These are phyloP conservation scores for Penicillium parvum DNA, from an alignment of 495 filamentous ascomycete genomes.

Conservation along the genomic window DNA sequence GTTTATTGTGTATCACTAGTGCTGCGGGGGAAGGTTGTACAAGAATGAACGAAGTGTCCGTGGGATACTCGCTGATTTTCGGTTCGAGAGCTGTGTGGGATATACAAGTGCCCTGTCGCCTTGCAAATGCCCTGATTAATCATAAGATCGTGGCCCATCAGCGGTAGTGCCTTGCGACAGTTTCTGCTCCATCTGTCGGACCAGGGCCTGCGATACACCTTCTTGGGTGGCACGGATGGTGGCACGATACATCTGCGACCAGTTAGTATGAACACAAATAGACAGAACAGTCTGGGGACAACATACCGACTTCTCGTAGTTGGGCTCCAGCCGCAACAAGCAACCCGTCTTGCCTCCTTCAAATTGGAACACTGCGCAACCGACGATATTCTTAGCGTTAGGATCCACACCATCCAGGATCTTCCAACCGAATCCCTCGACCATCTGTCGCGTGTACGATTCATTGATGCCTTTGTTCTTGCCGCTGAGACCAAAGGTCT, in stretches of 20 bases:
- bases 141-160: background rate
- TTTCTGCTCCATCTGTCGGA: constrained; percentile 82
- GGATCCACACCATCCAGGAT: constrained; percentile 81
- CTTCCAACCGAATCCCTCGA: constrained; percentile 85
- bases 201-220: constrained; percentile 69
- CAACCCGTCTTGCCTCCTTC: constrained; percentile 89
- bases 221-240: constrained; percentile 96
- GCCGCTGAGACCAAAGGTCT: constrained; percentile 64
- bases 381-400: constrained; percentile 88
- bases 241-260: constrained; percentile 79
- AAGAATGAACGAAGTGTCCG: constrained; percentile 13
- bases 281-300: background rate
- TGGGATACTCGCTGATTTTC: constrained; percentile 20
- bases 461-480: constrained; percentile 48
- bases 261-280: background rate
- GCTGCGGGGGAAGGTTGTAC: constrained; percentile 10
- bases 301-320: constrained; percentile 78
- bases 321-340: constrained; percentile 89
- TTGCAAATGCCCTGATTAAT: constrained; percentile 13
- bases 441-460: constrained; percentile 57
- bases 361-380: constrained; percentile 84
- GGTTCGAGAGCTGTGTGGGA: constrained; percentile 18
- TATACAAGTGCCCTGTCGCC: constrained; percentile 20
- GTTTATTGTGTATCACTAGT: constrained; percentile 18
- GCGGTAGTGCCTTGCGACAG: constrained; percentile 51